Conservation (phyloP, 495 filamentous ascomycete species). For the Neurospora intermedia region DNA sequence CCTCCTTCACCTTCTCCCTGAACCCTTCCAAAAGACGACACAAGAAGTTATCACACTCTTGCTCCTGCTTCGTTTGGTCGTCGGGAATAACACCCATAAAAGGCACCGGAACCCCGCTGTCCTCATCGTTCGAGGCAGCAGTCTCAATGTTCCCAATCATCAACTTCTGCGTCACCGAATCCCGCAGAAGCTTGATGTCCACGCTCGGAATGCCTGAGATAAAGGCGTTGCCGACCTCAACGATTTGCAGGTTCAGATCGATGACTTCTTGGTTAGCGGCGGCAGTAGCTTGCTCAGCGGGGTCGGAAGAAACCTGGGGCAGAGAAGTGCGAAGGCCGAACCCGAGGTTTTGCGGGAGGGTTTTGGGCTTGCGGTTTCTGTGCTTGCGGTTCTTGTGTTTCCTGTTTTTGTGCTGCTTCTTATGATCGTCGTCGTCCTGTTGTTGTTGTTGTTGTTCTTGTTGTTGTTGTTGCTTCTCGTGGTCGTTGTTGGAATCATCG, state of each 20-base stretch:
- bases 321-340: constrained; percentile 30
- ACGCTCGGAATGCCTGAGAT: constrained; percentile 36
- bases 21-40: constrained; percentile 37
- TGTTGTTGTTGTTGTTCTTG: constrained; percentile 2
- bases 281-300: constrained; percentile 15
- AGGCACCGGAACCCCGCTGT: constrained; percentile 2
- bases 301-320: constrained; percentile 22
- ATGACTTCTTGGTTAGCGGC: constrained; percentile 29
- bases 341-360: constrained; percentile 24
- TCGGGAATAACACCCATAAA: not conserved
- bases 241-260: constrained; percentile 35
- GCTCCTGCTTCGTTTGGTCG: not conserved
- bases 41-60: constrained; percentile 33
- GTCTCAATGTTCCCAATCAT: constrained; percentile 29
- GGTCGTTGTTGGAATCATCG: constrained; percentile 1
- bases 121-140: constrained; percentile 11
- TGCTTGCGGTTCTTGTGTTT: constrained; percentile 8
- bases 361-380: constrained; percentile 4
- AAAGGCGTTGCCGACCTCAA: constrained; percentile 37
- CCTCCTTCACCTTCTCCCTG: constrained; percentile 24
- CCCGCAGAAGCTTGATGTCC: constrained; percentile 35
- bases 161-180: constrained; percentile 24
- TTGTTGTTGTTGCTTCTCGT: constrained; percentile 6
- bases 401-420: constrained; percentile 5
- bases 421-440: constrained; percentile 7